Base-by-base conservation (phyloP, 768 basidiomycete species). In the Trametes meyenii region DNA sequence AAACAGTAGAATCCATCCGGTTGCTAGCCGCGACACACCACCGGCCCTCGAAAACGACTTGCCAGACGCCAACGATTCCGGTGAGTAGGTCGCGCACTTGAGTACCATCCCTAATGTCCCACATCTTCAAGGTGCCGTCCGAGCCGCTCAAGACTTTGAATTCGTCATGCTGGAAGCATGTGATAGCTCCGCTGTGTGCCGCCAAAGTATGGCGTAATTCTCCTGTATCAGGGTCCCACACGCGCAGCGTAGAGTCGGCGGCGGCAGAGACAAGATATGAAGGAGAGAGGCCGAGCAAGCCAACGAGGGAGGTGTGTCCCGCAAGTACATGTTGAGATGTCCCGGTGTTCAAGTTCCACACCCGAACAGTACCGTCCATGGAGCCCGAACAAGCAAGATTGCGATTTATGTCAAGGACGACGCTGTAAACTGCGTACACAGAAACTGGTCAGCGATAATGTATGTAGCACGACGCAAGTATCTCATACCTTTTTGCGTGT, bases 91-190 rank as follows among this genome's bases (percentile, higher is more conserved):
- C 97, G 36, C 94, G 83, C 13, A 94, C 87, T 40, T 92, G 87
- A 0, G 83, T 82, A 21, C 96, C 97, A 57, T 95, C 92, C 39
- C 88, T 78, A 62, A 96, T 82, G 72, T 98, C 92, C 97, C 97
- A 99, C 88, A 98, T 92, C 81, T 98, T 98, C 67, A 99, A 81
- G 60, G 92, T 94, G 16, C 97, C 97, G 67, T 98, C 97, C 14
- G 90, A 92, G 13, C 96, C 96, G 69, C 90, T 93, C 29, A 99
- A 82, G 46, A 98, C 93, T 72, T 97, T 98, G 80, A 92, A 94
- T 72, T 98, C 96, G 73, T 98, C 96, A 67, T 97, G 95, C 74
- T 96, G 94, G 82, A 98, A 98, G 77, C 96, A 99, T 17, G 97
- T 98, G 67, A 99, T 98, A n/a, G 96, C 95, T 21, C 96, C 96